Base-by-base conservation (phyloP, 1,284 basidiomycete species). In the Entoloma clypeatum region DNA sequence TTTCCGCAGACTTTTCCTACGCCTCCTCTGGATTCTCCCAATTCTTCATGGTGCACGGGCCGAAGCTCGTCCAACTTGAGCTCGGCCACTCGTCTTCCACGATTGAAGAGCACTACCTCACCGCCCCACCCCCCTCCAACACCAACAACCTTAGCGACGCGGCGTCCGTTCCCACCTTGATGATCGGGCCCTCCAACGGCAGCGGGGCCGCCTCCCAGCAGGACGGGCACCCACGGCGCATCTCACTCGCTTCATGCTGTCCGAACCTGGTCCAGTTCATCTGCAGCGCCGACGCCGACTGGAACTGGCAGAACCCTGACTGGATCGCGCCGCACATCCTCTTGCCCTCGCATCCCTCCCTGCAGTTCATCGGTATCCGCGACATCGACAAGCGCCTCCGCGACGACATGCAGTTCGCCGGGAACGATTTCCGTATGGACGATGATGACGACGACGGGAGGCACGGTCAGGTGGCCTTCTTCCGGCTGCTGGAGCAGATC, bases 241-340 rank as follows among this genome's bases (percentile, higher is more conserved):
- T 77, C 8, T 71, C 72, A 6, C 68, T 86, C 9, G 77, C 75
- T 11, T 64, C 67, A 13, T 80, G 77, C 73, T 83, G 78, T 47
- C 81, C 83, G 0, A 77, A 79, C 49, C 64, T 86, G 27, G 65
- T 64, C 25, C 72, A 83, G 54, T 80, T 86, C 54, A 78, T 86
- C 39, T 84, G 82, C 53, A 75, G 72, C 34, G 82, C 82, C 3
- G 80, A 85, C 45, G 81, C 82, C 2, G 81, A 82, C 53, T 86
- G 83, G 83, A 81, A 85, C 49, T 86, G 83, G 84, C 72, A 77
- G 51, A 71, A 68, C 39, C 84, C 84, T 0, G 82, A 86, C 54
- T 84, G 81, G 80, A 83, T 86, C 49, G 79, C 82, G n/a, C 82
- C 84, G 1, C 84, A 86, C 47, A 68, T 83, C 22, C 64, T 86